Base-by-base conservation (phyloP, 2,329 filamentous ascomycete genomes). In the Huntiella savannae region DNA sequence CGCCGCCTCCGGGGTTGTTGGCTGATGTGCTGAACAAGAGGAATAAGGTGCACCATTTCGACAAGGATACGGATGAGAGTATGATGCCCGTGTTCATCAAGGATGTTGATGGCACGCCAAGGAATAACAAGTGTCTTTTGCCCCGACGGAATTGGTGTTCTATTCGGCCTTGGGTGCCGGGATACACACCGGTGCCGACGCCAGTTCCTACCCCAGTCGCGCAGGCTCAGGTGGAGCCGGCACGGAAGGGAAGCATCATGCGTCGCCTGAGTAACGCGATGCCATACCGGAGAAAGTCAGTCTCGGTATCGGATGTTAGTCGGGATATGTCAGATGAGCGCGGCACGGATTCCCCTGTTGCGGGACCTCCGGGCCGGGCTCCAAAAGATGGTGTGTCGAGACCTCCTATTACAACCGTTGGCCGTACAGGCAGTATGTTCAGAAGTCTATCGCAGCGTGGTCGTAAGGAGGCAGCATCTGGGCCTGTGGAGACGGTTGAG, bases 81-180 rank as follows among this genome's bases (percentile, higher is more conserved):
- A 92, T 98, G 83, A 91, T 96, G 38, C 85, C 88, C 0, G 77
- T 98, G 51, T 98, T 98, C 59, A 75, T 71, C 1, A 77, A 85
- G 48, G 91, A 92, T 53, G 84, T 95, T 1, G 86, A 95, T 55
- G 83, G 84, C 36, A 92, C 85, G 60, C 70, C 77, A 15, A 75
- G 91, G 51, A 96, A 94, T 62, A 98, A 98, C 60, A 92, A 85
- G 56, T 77, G 79, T 50, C 67, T 98, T 1, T 68, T 96, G 7
- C 87, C 87, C 15, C 80, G 91, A 49, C 75, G 91, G 32, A 98
- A 98, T 59, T 98, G 88, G 83, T 96, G 88, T 59, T 83, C 85
- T 2, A 93, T 98, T 55, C 74, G 82, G 45, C 72, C 82, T 57
- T 96, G 93, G 63, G 67, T 75, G 7, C 86, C 87, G 2, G 84